These are phyloP conservation scores for Diphasiastrum complanatum DNA, from an alignment of 83 land plant genomes.

Conservation along the genomic window DNA sequence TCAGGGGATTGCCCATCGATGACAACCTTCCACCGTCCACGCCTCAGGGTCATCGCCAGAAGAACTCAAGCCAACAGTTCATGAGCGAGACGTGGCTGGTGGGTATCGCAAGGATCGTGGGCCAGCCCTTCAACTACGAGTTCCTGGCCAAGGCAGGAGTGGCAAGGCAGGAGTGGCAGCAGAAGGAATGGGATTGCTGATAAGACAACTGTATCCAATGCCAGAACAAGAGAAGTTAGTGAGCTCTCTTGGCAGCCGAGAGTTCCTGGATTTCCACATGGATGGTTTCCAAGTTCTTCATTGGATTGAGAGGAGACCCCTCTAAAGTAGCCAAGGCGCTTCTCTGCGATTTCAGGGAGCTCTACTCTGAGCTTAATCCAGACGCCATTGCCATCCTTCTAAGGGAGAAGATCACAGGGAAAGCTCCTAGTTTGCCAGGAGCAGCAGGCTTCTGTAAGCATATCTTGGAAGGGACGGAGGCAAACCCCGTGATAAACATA, in stretches of 20 bases:
- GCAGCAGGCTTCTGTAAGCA: too few species aligned
- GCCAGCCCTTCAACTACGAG: constrained; percentile 3
- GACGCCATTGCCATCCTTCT: background rate
- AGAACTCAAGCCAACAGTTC: background rate
- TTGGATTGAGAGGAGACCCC: constrained; percentile 1
- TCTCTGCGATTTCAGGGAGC: background rate
- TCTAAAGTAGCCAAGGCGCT: background rate
- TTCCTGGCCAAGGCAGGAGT: background rate
- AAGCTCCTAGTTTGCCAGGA: too few species aligned
- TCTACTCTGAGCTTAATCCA: constrained; percentile 2
- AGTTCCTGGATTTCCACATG: constrained; percentile 1
- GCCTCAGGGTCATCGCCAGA: background rate
- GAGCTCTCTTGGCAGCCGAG: too few species aligned
- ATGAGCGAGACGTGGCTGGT: constrained; percentile 15
- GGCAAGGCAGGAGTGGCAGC: too few species aligned
- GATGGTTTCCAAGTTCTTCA: background rate
- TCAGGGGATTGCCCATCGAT: constrained; percentile 18
- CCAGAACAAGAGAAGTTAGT: background rate
- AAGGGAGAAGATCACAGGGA: background rate
- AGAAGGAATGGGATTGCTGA: constrained; percentile 5
- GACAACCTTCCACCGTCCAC: constrained; percentile 2
- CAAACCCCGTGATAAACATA: background rate
- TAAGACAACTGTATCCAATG: constrained; percentile 1
- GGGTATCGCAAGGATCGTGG: constrained; percentile 12
- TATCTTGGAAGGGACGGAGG: background rate